These are phyloP conservation scores for Spathaspora sp. DNA, from an alignment of 1,139 yeast genomes.

Conservation along the genomic window DNA sequence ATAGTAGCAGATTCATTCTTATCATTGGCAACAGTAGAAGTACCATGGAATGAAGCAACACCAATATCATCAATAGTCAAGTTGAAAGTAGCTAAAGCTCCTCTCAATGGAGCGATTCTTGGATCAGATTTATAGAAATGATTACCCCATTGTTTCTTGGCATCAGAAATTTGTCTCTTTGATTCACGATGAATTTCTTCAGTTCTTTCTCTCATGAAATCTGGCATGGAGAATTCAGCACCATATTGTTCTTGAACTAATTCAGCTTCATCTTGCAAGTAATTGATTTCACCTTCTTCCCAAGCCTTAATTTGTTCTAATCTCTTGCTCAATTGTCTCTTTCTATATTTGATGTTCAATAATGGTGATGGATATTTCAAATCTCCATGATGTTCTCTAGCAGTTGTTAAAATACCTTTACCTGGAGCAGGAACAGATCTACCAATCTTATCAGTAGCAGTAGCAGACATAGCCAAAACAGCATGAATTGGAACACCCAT, in stretches of 20 bases:
- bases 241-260: slow-evolving; percentile 71
- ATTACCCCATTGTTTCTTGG: slow-evolving; percentile 94
- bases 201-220: slow-evolving; percentile 76
- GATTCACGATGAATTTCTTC: slow-evolving; percentile 89
- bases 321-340: slow-evolving; percentile 85
- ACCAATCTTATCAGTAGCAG: slow-evolving; percentile 98
- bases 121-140: slow-evolving; percentile 89
- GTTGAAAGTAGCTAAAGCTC: slow-evolving; percentile 91
- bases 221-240: slow-evolving; percentile 47
- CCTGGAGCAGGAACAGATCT: slow-evolving; percentile 99
- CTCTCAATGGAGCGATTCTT: slow-evolving; percentile 95
- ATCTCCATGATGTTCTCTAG: slow-evolving; percentile 87
- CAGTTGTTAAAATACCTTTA: slow-evolving; percentile 97
- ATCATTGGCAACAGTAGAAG: slow-evolving; percentile 96
- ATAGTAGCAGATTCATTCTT: slow-evolving; percentile 94
- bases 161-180: slow-evolving; percentile 78
- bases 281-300: slow-evolving; percentile 78
- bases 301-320: slow-evolving; percentile 75
- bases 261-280: slow-evolving; percentile 46
- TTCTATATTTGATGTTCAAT: slow-evolving; percentile 90
- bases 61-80: slow-evolving; percentile 92
- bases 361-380: slow-evolving; percentile 79
- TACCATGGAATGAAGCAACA: slow-evolving; percentile 99
- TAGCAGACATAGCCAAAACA: slow-evolving; percentile 88
- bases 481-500: slow-evolving; percentile 99